Base-by-base conservation (phyloP, 352 stramenopile species). In the Phytophthora pseudosyringae region DNA sequence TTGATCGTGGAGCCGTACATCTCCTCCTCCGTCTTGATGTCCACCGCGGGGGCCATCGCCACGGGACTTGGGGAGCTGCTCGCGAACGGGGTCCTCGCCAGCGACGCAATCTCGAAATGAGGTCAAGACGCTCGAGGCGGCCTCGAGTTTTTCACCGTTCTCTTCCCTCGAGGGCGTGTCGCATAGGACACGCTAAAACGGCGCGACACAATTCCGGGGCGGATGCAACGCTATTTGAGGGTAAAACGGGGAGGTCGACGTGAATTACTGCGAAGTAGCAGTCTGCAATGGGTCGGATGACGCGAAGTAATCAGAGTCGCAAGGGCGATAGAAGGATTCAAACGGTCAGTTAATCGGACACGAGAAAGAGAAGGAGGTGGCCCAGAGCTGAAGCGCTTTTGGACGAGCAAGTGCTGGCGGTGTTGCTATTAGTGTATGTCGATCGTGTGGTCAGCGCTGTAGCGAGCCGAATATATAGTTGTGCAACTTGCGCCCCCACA, bases 91-190 rank as follows among this genome's bases (percentile, higher is more conserved):
- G 5, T 59, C 50, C 53, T 67, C 43, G 13, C 9, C 43, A 12
- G 2, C 40, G 59, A 5, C 56, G 62, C 66, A 73, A 76, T 67
- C 58, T 60, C 28, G 39, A 67, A 76, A 73, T 76, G 57, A 76
- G 51, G 44, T 46, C 21, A 11, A 39, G 35, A 13, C 25, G 26
- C 21, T 21, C 21, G 21, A 21, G 21, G 21, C 1, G 35, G 16
- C 6, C 28, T 48, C 21, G 36, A 45, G 45, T 39, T 59, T 49
- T 56, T 61, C 16, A 31, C 50, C 38, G 11, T 57, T 40, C 36
- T 38, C 26, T 52, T 36, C 35, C 28, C 25, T 49, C 35, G 12
- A 29, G 21, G 29, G 51, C 18, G 26, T 71, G 63, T 71, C 63
- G 63, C 63, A 67, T 71, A 56, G 40, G 35, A 54, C 18, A 43